These are phyloP conservation scores for Selaginella moellendorffii DNA, from an alignment of 75 land plant genomes.

Conservation along the genomic window DNA sequence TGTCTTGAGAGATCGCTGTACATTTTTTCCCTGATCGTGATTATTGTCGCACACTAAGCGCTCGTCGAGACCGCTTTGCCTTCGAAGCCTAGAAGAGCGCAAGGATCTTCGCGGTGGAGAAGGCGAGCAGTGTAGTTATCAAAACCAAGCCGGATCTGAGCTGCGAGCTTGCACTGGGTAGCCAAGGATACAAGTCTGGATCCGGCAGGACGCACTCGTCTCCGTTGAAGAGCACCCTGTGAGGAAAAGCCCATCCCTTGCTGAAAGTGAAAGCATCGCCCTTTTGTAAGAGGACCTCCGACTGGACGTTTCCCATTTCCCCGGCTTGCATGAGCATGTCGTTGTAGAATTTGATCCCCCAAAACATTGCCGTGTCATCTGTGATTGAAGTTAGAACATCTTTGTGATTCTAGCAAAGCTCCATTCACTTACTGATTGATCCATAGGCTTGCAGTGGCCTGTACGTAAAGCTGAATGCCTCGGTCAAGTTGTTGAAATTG, in stretches of 20 bases:
- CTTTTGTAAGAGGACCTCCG: constrained; percentile 42
- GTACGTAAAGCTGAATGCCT: constrained; percentile 3
- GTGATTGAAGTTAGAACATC: background rate
- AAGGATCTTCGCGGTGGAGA: no score
- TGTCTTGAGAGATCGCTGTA: no score
- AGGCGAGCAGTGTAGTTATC: no score
- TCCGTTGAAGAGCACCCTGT: constrained; percentile 48
- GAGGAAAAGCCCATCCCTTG: constrained; percentile 54
- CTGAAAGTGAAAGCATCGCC: constrained; percentile 37
- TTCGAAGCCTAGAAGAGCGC: no score
- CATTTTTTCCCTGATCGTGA: no score
- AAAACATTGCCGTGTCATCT: constrained; percentile 55
- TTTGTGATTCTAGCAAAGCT: background rate
- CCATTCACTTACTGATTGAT: background rate
- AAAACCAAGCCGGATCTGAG: background rate
- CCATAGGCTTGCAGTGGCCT: background rate
- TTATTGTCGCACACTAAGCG: no score
- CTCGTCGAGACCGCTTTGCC: no score
- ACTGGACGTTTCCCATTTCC: constrained; percentile 26
- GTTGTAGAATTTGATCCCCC: constrained; percentile 47
- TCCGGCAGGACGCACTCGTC: constrained; percentile 47
- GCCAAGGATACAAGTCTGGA: constrained; percentile 39
- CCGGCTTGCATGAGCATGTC: constrained; percentile 36
- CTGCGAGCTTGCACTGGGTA: constrained; percentile 19
- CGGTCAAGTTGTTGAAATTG: constrained; percentile 1